These are phyloP conservation scores for Penicillium thymicola DNA, from an alignment of 2,329 filamentous ascomycete species.

Conservation along the genomic window DNA sequence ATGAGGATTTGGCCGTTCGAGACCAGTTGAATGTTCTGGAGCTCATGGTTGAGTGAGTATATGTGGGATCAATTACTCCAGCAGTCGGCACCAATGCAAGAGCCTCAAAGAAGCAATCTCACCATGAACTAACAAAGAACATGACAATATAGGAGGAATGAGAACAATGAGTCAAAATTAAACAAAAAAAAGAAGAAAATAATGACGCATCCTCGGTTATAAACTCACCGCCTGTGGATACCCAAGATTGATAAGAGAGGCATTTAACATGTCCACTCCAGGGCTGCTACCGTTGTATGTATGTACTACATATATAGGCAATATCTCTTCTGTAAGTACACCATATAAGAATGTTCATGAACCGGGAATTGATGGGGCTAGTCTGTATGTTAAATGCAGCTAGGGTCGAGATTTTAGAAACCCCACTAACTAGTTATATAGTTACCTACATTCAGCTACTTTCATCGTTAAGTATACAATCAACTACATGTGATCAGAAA, in stretches of 20 bases:
- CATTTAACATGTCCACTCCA: not conserved
- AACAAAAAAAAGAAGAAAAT: slow-evolving; percentile 4
- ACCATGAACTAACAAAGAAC: slow-evolving; percentile 15
- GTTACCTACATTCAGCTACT: too few relatives aligned
- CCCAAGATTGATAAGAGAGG: slow-evolving; percentile 11
- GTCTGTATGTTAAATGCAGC: too few relatives aligned
- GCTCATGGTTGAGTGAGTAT: slow-evolving; percentile 31
- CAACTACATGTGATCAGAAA: not conserved
- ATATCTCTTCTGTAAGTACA: too few relatives aligned
- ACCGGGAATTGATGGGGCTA: not conserved
- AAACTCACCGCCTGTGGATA: slow-evolving; percentile 10
- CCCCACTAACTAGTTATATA: too few relatives aligned
- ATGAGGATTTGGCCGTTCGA: slow-evolving; percentile 28
- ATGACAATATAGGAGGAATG: not conserved
- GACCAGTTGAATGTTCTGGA: slow-evolving; percentile 32
- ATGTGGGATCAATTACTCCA: slow-evolving; percentile 4
- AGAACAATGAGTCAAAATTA: slow-evolving; percentile 1
- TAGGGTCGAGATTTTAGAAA: too few relatives aligned
- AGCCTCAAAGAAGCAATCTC: not conserved
- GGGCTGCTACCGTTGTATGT: not conserved
- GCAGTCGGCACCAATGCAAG: not conserved
- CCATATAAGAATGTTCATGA: too few relatives aligned
- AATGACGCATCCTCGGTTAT: slow-evolving; percentile 9
- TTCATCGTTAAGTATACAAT: not conserved
- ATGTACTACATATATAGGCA: too few relatives aligned